Percentiles rank a stretch among this genome's conserved stretches.
Conservation (phyloP, 176 grass and related monocot species). For the Musa beccarii region DNA sequence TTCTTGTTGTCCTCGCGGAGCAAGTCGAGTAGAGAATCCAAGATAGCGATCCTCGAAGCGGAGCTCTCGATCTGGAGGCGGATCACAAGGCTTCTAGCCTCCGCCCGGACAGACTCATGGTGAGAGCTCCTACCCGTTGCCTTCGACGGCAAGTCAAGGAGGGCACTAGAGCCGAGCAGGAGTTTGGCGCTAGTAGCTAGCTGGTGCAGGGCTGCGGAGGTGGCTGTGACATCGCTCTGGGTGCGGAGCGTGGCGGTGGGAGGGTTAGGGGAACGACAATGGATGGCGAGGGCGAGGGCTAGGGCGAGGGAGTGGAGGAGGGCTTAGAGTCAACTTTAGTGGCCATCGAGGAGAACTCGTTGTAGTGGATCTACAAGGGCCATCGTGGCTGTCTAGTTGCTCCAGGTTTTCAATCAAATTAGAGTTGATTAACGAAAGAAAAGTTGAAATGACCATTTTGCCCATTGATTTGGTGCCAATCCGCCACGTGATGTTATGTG, state of each 20-base stretch:
- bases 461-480: too few relatives aligned
- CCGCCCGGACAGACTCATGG: constrained; percentile 4
- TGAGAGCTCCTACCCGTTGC: constrained; percentile 9
- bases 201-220: constrained; percentile 9
- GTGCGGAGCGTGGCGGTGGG: constrained; percentile 51
- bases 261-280: constrained; percentile 7
- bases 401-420: too few relatives aligned
- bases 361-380: too few relatives aligned
- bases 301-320: constrained; percentile 1
- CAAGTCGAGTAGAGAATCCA: constrained; percentile 4
- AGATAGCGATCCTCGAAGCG: not conserved
- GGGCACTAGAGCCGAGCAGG: constrained; percentile 30
- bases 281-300: not conserved
- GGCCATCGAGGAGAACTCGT: constrained; percentile 9
- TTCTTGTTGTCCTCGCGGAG: constrained; percentile 15
- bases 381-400: too few relatives aligned
- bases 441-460: too few relatives aligned
- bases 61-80: constrained; percentile 19
- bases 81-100: constrained; percentile 11
- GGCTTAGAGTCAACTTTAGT: constrained; percentile 3
- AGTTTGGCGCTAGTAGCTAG: constrained; percentile 26
- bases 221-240: constrained; percentile 45
- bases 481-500: too few relatives aligned
- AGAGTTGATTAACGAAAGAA: too few relatives aligned
- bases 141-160: constrained; percentile 12